These are phyloP conservation scores for Chiua sp. DNA, from an alignment of 1,284 basidiomycete species.

Conservation along the genomic window DNA sequence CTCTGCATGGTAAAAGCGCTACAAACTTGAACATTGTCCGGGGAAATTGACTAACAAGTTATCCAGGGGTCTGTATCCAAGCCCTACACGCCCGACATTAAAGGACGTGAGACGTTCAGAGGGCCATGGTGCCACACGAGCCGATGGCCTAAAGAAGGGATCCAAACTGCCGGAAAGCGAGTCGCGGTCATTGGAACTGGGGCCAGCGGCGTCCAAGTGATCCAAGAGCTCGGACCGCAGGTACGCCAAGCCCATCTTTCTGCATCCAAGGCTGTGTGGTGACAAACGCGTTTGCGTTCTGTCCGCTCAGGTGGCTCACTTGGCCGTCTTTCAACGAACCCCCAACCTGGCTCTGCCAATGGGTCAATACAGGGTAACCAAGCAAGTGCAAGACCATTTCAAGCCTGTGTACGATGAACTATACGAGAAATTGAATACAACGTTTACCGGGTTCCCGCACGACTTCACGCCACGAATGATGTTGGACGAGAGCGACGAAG, in stretches of 20 bases:
- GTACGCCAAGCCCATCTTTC: constrained; percentile 1
- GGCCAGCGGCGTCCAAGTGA: constrained; percentile 17
- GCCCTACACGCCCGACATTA: constrained; percentile 14
- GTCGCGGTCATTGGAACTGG: constrained; percentile 20
- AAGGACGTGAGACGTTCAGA: constrained; percentile 16
- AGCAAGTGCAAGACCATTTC: constrained; percentile 16
- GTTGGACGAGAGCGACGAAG: constrained; percentile 10
- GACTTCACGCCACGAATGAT: neutral
- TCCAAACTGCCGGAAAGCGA: constrained; percentile 12
- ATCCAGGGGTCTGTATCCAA: constrained; percentile 13
- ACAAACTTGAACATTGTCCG: too few species aligned
- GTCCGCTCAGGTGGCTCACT: constrained; percentile 9
- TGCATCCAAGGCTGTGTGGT: neutral
- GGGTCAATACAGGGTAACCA: constrained; percentile 11
- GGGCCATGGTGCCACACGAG: constrained; percentile 12
- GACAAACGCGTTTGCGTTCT: neutral
- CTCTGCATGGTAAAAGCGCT: constrained; percentile 11
- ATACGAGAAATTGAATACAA: constrained; percentile 5
- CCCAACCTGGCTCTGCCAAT: constrained; percentile 23
- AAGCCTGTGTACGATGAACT: constrained; percentile 18
- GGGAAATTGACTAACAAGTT: neutral
- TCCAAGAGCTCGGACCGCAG: constrained; percentile 20
- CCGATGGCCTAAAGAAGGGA: constrained; percentile 19
- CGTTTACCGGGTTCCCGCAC: neutral
- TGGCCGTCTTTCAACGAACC: constrained; percentile 25